Base-by-base conservation (phyloP, 2,329 filamentous ascomycete species). In the Cladosporium sp. region DNA sequence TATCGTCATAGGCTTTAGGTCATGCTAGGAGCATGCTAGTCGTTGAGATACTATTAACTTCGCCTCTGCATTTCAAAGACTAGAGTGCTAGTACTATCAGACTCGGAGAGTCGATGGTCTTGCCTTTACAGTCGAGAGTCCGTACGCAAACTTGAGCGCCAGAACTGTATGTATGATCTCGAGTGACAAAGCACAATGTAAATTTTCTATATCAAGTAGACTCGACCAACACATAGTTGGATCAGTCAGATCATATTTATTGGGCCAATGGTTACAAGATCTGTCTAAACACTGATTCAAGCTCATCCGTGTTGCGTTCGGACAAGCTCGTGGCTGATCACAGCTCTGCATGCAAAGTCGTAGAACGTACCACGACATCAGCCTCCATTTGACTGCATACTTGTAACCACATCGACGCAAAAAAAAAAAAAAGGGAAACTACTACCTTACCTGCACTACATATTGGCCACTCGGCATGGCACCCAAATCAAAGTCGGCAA, bases 401-500 rank as follows among this genome's bases (percentile, higher is more conserved):
- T 18, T 18, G 37, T 44, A 3, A 44, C 18, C 37, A 44, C n/a
- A n/a, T n/a, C n/a, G n/a, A n/a, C n/a, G n/a, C n/a, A n/a, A n/a
- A n/a, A n/a, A n/a, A n/a, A n/a, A n/a, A n/a, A n/a, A n/a, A n/a
- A n/a, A n/a, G n/a, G n/a, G n/a, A n/a, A n/a, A n/a, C n/a, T n/a
- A n/a, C n/a, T 44, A 21, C 6, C 7, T 21, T 21, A 11, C 18
- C 2, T 21, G 18, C 18, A 44, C 18, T 10, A 8, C 7, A 21
- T 21, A 2, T 40, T 11, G 16, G 16, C 7, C 37, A n/a, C 16
- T 2, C 37, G 37, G 16, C 12, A 73, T 73, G 71, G 49, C 71
- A 26, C 67, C 69, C 23, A 73, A 72, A 64, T 62, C 60, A 16
- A 69, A 68, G 35, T 37, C 35, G 59, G 29, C n/a, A 37, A 69